Conservation (phyloP, 1,139 yeast species). For the Blastobotrys malaysiensis region DNA sequence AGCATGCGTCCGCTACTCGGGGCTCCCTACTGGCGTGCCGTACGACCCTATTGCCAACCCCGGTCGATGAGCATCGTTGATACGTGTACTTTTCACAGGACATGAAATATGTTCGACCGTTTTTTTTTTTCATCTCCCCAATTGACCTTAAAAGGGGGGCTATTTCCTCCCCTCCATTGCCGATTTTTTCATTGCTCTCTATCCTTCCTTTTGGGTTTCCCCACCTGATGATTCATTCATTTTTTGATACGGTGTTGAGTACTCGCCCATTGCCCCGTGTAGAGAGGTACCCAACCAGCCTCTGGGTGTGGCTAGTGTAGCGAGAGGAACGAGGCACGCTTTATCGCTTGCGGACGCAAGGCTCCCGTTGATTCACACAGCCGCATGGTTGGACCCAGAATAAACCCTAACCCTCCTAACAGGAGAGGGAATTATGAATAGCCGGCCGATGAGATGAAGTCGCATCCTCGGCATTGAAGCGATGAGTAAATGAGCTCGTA, state of each 20-base stretch:
- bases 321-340: background rate
- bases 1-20: background rate
- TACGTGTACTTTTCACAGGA: background rate
- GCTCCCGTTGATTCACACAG: background rate
- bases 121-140: background rate
- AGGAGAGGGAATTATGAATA: no score
- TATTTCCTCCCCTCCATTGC: background rate
- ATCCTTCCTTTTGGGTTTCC: background rate
- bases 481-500: no score
- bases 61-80: background rate
- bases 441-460: no score
- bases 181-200: background rate
- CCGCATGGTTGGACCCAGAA: no score
- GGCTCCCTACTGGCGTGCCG: background rate
- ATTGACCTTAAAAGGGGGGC: background rate
- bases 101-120: background rate
- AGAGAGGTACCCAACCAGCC: background rate
- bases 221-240: background rate
- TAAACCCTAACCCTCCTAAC: background rate
- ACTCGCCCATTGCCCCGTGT: background rate
- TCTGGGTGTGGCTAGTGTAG: background rate
- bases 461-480: no score
- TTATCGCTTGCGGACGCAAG: background rate
- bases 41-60: background rate
- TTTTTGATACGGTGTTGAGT: background rate